Evolutionary conservation across 2,329 filamentous ascomycete species (phyloP).

Genomic region (Hypoxylon sp.): DNA sequence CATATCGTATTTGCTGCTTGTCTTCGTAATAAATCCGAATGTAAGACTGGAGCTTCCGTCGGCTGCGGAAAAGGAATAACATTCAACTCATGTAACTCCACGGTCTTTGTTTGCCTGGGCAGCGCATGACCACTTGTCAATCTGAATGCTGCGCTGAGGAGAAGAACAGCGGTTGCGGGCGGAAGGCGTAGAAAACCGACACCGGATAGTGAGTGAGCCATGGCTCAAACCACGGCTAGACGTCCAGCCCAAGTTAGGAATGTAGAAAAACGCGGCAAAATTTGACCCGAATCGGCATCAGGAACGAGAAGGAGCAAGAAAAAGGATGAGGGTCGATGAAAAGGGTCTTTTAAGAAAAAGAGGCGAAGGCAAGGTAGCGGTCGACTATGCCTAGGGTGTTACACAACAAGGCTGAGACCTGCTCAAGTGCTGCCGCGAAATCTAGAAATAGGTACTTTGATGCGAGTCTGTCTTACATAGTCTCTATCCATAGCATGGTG

Average conservation of each 20-base stretch:
- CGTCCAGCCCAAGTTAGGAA: constrained; percentile 29
- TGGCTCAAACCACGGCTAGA: constrained; percentile 44
- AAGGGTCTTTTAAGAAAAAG: constrained; percentile 42
- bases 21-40: constrained; percentile 58
- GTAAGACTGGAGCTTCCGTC: constrained; percentile 59
- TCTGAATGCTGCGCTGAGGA: constrained; percentile 55
- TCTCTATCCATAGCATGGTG: constrained; percentile 37
- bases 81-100: constrained; percentile 57
- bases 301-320: constrained; percentile 37
- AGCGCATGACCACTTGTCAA: constrained; percentile 57
- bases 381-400: constrained; percentile 37
- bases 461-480: constrained; percentile 35
- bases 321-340: constrained; percentile 39
- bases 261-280: constrained; percentile 19
- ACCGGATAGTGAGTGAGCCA: constrained; percentile 53
- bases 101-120: constrained; percentile 59
- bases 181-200: constrained; percentile 57
- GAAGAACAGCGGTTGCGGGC: constrained; percentile 54
- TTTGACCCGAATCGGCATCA: constrained; percentile 41
- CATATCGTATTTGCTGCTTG: constrained; percentile 68
- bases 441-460: constrained; percentile 47
- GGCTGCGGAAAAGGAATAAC: constrained; percentile 60
- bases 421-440: constrained; percentile 37
- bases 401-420: constrained; percentile 46
- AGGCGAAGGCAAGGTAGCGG: constrained; percentile 43